These are phyloP conservation scores for Helicocarpus griseus DNA, from an alignment of 2,329 filamentous ascomycete genomes.

Conservation along the genomic window DNA sequence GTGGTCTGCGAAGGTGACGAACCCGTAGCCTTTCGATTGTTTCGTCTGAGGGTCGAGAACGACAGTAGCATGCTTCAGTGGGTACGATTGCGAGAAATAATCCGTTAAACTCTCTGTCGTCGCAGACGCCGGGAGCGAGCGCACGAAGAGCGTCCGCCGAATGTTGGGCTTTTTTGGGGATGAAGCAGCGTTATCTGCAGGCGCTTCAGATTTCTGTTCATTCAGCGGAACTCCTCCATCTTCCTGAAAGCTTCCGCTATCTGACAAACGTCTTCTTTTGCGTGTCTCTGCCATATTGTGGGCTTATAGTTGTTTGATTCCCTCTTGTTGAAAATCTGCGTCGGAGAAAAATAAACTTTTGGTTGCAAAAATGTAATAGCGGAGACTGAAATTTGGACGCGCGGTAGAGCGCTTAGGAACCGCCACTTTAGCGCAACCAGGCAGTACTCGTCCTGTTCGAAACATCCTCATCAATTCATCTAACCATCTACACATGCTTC, in stretches of 20 bases:
- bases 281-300: slow-evolving; percentile 23
- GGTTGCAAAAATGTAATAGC: neutral
- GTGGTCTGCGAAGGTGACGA: slow-evolving; percentile 90
- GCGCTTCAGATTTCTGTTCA: neutral
- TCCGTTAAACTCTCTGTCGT: slow-evolving; percentile 77
- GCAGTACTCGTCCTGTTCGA: too few species aligned
- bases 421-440: neutral
- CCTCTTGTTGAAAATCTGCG: neutral
- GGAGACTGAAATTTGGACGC: neutral
- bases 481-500: too few species aligned
- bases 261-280: slow-evolving; percentile 29
- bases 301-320: slow-evolving; percentile 1
- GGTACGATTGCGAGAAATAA: slow-evolving; percentile 88
- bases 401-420: neutral
- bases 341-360: neutral
- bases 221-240: slow-evolving; percentile 8
- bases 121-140: slow-evolving; percentile 66
- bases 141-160: slow-evolving; percentile 73
- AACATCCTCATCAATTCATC: too few species aligned
- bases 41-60: slow-evolving; percentile 80
- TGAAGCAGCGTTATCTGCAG: slow-evolving; percentile 3
- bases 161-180: slow-evolving; percentile 21
- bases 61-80: slow-evolving; percentile 91
- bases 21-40: slow-evolving; percentile 82
- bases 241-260: slow-evolving; percentile 17